A percentile compares a stretch with the other conserved stretches of the same genome.
phyloP scores from a whole-genome alignment of 768 basidiomycete species.

The Leucogyrophana mollusca region DNA sequence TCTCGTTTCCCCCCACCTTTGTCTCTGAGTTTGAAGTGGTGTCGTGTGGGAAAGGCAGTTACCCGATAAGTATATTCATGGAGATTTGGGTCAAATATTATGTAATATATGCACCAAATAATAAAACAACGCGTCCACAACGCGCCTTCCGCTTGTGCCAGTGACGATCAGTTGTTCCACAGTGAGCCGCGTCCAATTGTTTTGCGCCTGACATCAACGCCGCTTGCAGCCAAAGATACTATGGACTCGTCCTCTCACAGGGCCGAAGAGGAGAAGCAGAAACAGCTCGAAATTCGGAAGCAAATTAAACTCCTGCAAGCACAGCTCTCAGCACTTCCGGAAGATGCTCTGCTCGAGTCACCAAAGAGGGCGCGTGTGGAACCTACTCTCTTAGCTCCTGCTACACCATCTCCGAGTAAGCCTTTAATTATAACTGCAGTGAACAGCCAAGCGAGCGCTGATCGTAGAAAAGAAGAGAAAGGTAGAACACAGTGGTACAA shows the following conservation, averaged over 20 bases:
- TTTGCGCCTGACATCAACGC: neutral
- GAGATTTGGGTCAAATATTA: neutral
- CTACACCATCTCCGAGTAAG: constrained; percentile 69
- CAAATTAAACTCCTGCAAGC: constrained; percentile 59
- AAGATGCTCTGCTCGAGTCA: constrained; percentile 27
- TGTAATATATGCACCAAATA: neutral
- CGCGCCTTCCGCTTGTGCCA: constrained; percentile 1
- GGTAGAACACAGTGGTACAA: constrained; percentile 26
- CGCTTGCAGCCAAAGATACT: neutral
- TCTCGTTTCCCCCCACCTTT: neutral
- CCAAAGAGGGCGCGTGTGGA: constrained; percentile 49
- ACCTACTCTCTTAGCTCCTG: constrained; percentile 39
- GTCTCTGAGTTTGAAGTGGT: constrained; percentile 3
- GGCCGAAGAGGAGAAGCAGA: constrained; percentile 33
- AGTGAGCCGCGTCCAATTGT: neutral
- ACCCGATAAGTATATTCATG: neutral
- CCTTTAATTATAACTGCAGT: constrained; percentile 4
- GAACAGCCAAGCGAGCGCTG: constrained; percentile 2
- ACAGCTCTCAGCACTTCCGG: constrained; percentile 44
- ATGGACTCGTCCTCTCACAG: constrained; percentile 61
- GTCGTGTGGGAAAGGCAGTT: neutral
- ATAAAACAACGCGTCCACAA: constrained; percentile 22
- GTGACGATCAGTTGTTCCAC: constrained; percentile 13
- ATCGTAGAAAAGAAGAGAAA: constrained; percentile 44
- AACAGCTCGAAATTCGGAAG: constrained; percentile 47